Conservation (phyloP, 371 early-diverging fungal genomes). For the Sporodiniella umbellata region DNA sequence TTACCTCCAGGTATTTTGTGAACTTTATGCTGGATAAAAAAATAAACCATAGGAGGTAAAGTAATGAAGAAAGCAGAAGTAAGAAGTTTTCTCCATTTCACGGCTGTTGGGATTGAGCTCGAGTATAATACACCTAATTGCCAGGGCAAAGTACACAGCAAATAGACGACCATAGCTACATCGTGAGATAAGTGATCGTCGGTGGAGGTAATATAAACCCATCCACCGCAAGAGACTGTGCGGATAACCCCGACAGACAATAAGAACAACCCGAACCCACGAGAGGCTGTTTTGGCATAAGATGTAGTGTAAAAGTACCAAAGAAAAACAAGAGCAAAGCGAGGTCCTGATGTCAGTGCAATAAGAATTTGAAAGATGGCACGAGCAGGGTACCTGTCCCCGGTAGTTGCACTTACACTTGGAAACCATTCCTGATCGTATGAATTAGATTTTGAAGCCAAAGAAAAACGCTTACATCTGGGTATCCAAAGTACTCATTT, state of each 20-base stretch:
- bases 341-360: conserved; percentile 69
- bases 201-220: conserved; percentile 80
- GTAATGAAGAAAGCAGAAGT: conserved; percentile 62
- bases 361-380: conserved; percentile 77
- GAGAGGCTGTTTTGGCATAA: conserved; percentile 42
- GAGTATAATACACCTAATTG: conserved; percentile 61
- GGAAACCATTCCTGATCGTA: conserved; percentile 89
- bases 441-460: not conserved
- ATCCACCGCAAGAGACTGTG: conserved; percentile 74
- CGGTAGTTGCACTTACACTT: conserved; percentile 79
- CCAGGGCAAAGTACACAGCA: conserved; percentile 74
- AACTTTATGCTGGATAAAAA: conserved; percentile 77
- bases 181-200: conserved; percentile 83
- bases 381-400: conserved; percentile 79
- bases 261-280: conserved; percentile 56
- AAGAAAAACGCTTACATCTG: conserved; percentile 63
- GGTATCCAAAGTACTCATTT: conserved; percentile 77
- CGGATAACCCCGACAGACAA: conserved; percentile 64
- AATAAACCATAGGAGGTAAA: conserved; percentile 74
- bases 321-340: conserved; percentile 64
- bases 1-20: conserved; percentile 68
- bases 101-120: conserved; percentile 26
- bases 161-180: conserved; percentile 73
- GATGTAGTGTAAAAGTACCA: conserved; percentile 61
- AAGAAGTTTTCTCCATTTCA: conserved; percentile 41